Conservation (phyloP, 2,329 filamentous ascomycete genomes). For the Lasiodiplodia sp. region DNA sequence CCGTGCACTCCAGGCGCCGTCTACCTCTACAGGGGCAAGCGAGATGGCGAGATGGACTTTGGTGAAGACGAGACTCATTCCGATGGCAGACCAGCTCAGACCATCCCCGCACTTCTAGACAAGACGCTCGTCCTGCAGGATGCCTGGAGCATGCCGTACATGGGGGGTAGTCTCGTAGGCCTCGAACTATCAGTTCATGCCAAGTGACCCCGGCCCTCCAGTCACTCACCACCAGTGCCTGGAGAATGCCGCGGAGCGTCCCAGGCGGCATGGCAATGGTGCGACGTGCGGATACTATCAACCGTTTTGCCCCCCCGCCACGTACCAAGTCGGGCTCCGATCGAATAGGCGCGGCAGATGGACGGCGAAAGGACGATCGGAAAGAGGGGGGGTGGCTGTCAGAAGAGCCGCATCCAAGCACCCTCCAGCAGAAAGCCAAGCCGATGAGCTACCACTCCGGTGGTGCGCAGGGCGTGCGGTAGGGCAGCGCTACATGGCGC, state of each 20-base stretch:
- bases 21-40: conserved; percentile 13
- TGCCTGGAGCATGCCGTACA: neutral
- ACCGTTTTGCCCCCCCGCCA: conserved; percentile 16
- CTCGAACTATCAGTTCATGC: conserved; percentile 13
- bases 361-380: neutral
- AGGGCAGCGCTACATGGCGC: conserved; percentile 7
- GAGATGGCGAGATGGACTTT: conserved; percentile 15
- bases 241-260: conserved; percentile 16
- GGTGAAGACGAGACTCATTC: neutral
- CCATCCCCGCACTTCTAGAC: neutral
- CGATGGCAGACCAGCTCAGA: neutral
- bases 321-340: neutral
- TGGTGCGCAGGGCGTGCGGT: conserved; percentile 23
- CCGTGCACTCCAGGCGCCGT: conserved; percentile 2
- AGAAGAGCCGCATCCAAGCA: conserved; percentile 18
- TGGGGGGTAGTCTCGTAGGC: neutral
- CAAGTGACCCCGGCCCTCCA: neutral
- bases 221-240: neutral
- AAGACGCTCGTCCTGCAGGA: neutral
- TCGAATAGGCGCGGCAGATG: neutral
- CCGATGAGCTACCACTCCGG: conserved; percentile 23
- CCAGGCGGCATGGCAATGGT: neutral
- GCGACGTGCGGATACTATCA: conserved; percentile 14
- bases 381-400: neutral
- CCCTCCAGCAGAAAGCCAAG: conserved; percentile 24